phyloP scores from a whole-genome alignment of 2,329 filamentous ascomycete species.

The Clarireedia sp. region DNA sequence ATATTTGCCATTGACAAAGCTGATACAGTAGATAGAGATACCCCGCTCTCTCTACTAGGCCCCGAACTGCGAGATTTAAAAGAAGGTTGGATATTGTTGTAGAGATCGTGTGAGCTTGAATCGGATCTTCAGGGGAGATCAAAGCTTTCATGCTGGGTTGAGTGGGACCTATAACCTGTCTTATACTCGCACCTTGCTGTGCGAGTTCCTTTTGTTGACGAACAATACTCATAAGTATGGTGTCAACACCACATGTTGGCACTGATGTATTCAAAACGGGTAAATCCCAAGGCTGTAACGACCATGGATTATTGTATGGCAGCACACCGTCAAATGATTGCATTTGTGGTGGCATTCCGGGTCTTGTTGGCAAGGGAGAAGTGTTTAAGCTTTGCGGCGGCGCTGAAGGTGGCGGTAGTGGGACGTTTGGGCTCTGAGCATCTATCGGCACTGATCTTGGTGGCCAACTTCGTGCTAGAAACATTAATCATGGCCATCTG shows the following conservation, averaged over 20 bases:
- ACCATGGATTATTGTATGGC: not conserved
- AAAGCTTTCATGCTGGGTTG: constrained; percentile 31
- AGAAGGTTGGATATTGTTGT: constrained; percentile 28
- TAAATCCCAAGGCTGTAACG: constrained; percentile 27
- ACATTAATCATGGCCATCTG: not conserved
- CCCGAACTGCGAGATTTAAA: constrained; percentile 10
- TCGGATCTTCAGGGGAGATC: constrained; percentile 24
- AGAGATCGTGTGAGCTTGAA: constrained; percentile 22
- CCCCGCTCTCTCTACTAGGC: constrained; percentile 18
- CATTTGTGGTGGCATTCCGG: not conserved
- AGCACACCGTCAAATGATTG: not conserved
- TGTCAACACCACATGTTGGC: constrained; percentile 30
- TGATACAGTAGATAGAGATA: constrained; percentile 18
- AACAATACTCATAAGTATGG: constrained; percentile 31
- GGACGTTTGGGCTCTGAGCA: not conserved
- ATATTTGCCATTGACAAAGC: constrained; percentile 23
- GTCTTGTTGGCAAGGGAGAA: not conserved
- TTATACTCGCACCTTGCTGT: constrained; percentile 22
- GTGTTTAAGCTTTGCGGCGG: not conserved
- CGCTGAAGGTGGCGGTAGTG: not conserved
- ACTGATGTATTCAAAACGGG: constrained; percentile 27
- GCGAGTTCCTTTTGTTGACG: constrained; percentile 31
- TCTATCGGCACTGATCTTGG: not conserved
- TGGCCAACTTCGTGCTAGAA: constrained; percentile 2
- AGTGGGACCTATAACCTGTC: constrained; percentile 29